A percentile compares a stretch with the other conserved stretches of the same genome.
These are phyloP conservation scores for Phytophthora pinifolia DNA, from an alignment of 352 stramenopile genomes.

Conservation along the genomic window DNA sequence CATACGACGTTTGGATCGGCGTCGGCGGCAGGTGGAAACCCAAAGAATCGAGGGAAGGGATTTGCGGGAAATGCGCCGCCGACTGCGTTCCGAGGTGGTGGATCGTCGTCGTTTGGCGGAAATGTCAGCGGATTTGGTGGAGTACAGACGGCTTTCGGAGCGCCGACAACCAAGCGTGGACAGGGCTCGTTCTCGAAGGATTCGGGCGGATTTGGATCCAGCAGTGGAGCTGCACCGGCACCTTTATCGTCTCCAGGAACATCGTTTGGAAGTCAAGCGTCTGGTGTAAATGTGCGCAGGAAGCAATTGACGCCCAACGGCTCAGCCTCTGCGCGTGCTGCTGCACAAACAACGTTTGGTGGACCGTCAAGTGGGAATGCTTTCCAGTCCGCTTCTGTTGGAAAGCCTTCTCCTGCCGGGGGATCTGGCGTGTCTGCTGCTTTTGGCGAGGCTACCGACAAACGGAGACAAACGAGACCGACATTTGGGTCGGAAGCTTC, in stretches of 20 bases:
- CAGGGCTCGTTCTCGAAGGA: conserved; percentile 18
- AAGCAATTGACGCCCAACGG: conserved; percentile 26
- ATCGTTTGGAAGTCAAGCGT: conserved; percentile 33
- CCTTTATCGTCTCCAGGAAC: conserved; percentile 24
- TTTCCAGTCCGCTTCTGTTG: conserved; percentile 15
- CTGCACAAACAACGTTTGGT: conserved; percentile 37
- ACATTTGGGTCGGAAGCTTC: conserved; percentile 22
- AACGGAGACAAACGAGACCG: conserved; percentile 18
- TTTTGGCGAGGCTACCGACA: conserved; percentile 25
- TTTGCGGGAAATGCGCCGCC: conserved; percentile 14
- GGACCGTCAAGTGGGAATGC: conserved; percentile 5
- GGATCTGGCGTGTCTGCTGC: conserved; percentile 8
- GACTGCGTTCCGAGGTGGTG: conserved; percentile 15
- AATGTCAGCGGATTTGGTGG: conserved; percentile 24
- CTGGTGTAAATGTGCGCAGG: conserved; percentile 22
- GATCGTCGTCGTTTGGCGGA: conserved; percentile 9
- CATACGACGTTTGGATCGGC: conserved; percentile 33
- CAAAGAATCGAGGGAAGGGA: conserved; percentile 16
- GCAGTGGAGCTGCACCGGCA: conserved; percentile 2
- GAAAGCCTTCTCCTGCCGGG: conserved; percentile 16
- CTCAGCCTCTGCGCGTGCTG: background rate
- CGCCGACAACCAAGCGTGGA: conserved; percentile 16
- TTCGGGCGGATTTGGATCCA: conserved; percentile 17
- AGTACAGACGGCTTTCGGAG: conserved; percentile 17
- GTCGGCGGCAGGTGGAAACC: conserved; percentile 14